Base-by-base conservation (phyloP, 2,329 filamentous ascomycete species). In the Ramularia collo-cygni region DNA sequence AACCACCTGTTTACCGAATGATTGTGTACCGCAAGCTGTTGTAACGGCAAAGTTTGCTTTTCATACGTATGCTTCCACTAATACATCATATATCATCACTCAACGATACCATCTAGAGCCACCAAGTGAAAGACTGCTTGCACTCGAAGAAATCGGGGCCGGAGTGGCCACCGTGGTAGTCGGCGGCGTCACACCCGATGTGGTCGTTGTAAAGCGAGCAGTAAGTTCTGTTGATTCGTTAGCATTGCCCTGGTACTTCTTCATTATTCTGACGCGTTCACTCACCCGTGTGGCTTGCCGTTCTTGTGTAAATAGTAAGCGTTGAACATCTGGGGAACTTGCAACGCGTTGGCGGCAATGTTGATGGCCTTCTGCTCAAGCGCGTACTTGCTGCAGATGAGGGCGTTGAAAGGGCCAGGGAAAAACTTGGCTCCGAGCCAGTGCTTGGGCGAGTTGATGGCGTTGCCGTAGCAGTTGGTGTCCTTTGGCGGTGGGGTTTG, bases 371-470 rank as follows among this genome's bases (percentile, higher is more conserved):
- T 53, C 26, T 43, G 40, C 8, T 28, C 36, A 3, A 51, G 33
- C 27, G 45, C 38, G 33, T 41, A 54, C 40, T 46, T 48, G 14
- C 35, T 38, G 50, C 55, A 58, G 32, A 54, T 38, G 33, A 52
- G 44, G 1, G 53, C 44, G 43, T 58, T 52, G 42, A 39, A 58
- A 1, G 52, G 53, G 10, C 55, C 55, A 1, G 55, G 52, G 42
- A 58, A 54, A 47, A 57, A 55, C 10, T 50, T 42, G 30, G 39
- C 36, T 30, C 54, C 54, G 38, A 57, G 45, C 21, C 27, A 38
- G 37, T 52, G 45, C 21, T 42, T 42, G 15, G 43, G 36, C 18
- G 46, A 45, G 38, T 45, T 39, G 42, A 52, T 53, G 30, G 39
- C 44, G 30, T 47, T 48, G 14, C 38, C 35, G 38, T 38, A 27